Base-by-base conservation (phyloP, 140 eudicot genomes). In the Cichorium intybus region DNA sequence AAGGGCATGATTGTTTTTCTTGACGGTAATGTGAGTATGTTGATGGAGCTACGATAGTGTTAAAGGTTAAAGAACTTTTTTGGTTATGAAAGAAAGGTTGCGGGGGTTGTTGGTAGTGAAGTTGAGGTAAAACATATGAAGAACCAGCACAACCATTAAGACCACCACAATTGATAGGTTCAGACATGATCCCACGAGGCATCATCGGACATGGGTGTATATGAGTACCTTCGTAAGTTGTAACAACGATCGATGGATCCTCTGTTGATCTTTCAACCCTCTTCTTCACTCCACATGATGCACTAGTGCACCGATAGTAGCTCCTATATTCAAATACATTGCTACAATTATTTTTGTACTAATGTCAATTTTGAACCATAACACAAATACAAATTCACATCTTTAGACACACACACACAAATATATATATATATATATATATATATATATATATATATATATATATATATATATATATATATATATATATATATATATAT, bases 171-270 rank as follows among this genome's bases (percentile, higher is more conserved):
- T 72, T 43, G 60, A 75, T 18, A 15, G 79, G 47, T 50, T 82
- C 84, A 11, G 81, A 69, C 66, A 51, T 57, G 33, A 77, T 28
- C 20, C 81, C 87, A 24, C 90, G 85, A 12, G 82, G 74, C 10
- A 79, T 71, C 16, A 85, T 54, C 2, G 97, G 95, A 39, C 88
- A 81, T 26, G 78, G 88, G 73, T 89, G 97, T 4, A 29, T 74
- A 77, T 89, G 97, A 18, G 72, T 80, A 17, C 97, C 91, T 72
- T 89, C 97, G 54, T 89, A 89, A 12, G 95, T 89, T 15, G 97
- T 89, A 5, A 89, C 85, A 60, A 89, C 91, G 6, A 68, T 81
- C 14, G 88, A 62, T 34, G 91, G 82, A 60, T 89, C 95, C 16
- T 86, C 81, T 0, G 77, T 80, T 15, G 95, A 89, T 49, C 97